A percentile compares a stretch with the other conserved stretches of the same genome.
phyloP scores from a whole-genome alignment of 2,329 filamentous ascomycete genomes.

The Aureobasidium lini region DNA sequence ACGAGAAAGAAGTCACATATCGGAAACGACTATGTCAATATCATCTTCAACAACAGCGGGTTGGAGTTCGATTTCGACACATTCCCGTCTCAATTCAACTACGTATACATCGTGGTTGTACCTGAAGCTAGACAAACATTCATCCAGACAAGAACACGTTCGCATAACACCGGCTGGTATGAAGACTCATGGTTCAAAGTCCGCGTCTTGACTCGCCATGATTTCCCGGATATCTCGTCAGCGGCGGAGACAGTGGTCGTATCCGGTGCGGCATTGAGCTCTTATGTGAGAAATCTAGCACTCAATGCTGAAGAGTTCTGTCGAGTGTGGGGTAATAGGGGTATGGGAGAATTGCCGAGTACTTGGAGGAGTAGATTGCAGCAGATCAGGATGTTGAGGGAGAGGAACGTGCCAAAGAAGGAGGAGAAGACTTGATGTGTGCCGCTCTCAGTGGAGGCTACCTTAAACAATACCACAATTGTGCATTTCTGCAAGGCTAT shows the following conservation, averaged over 20 bases:
- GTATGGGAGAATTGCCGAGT: slow-evolving; percentile 61
- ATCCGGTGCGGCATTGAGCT: slow-evolving; percentile 70
- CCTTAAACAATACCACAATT: not conserved
- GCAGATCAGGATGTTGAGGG: slow-evolving; percentile 75
- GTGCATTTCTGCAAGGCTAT: not conserved
- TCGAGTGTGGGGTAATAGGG: slow-evolving; percentile 72
- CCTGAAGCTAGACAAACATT: slow-evolving; percentile 76
- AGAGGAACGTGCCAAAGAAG: slow-evolving; percentile 37
- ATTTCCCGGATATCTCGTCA: slow-evolving; percentile 86
- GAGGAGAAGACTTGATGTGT: not conserved
- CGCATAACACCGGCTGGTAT: slow-evolving; percentile 35
- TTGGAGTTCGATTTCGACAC: slow-evolving; percentile 80
- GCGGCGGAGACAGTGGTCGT: slow-evolving; percentile 86
- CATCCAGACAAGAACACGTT: slow-evolving; percentile 50
- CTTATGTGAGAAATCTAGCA: slow-evolving; percentile 79
- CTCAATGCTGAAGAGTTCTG: slow-evolving; percentile 93
- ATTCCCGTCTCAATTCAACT: slow-evolving; percentile 92
- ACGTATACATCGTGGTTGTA: slow-evolving; percentile 91
- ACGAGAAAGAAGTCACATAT: slow-evolving; percentile 84
- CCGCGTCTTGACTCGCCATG: slow-evolving; percentile 77
- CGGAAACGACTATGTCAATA: slow-evolving; percentile 96
- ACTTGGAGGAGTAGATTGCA: slow-evolving; percentile 83
- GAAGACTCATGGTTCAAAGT: slow-evolving; percentile 60
- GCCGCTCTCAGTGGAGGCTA: not conserved
- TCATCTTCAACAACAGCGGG: slow-evolving; percentile 97